Conservation (phyloP, 306 rosid genomes). For the Quercus rubra region DNA sequence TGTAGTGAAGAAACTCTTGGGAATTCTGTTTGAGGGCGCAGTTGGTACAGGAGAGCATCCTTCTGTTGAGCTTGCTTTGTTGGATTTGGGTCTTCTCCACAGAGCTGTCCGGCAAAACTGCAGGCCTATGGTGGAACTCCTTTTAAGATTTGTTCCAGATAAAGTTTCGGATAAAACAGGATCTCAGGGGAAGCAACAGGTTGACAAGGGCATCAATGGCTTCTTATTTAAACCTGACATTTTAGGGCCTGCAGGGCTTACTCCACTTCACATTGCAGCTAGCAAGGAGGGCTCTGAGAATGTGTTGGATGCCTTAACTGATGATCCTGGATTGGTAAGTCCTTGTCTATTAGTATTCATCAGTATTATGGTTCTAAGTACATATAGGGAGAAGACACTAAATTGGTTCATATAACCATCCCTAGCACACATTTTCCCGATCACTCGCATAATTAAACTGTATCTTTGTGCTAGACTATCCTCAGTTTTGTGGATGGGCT, state of each 20-base stretch:
- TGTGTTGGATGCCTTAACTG: constrained; percentile 76
- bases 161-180: constrained; percentile 27
- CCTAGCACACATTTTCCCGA: background rate
- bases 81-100: constrained; percentile 74
- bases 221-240: constrained; percentile 73
- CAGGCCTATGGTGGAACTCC: constrained; percentile 66
- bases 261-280: constrained; percentile 87
- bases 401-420: background rate
- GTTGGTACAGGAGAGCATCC: constrained; percentile 58
- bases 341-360: constrained; percentile 5
- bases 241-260: constrained; percentile 71
- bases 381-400: background rate
- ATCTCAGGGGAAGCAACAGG: constrained; percentile 36
- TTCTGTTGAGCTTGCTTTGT: constrained; percentile 55
- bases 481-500: background rate
- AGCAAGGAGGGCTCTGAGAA: constrained; percentile 59
- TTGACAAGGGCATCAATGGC: constrained; percentile 19
- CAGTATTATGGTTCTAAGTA: background rate
- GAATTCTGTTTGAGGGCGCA: constrained; percentile 56
- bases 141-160: constrained; percentile 55
- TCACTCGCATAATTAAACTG: background rate
- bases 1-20: constrained; percentile 69
- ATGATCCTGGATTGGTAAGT: constrained; percentile 86
- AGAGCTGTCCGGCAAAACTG: constrained; percentile 75
- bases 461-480: background rate